Evolutionary conservation across 495 filamentous ascomycete genomes (phyloP).

Genomic region (Penicillium cataractarum): DNA sequence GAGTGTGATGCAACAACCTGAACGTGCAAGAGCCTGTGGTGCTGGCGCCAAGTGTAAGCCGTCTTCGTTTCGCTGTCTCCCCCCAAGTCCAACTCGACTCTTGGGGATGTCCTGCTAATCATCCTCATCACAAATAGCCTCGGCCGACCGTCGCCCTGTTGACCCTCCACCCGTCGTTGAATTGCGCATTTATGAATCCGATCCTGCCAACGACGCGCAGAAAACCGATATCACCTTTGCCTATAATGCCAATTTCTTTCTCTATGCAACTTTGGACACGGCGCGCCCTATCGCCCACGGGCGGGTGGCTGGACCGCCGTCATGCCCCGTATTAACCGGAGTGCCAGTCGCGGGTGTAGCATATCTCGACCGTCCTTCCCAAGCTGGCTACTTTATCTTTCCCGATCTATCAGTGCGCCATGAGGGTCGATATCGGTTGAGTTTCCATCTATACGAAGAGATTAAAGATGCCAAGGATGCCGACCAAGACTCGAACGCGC

Average conservation of each 20-base stretch:
- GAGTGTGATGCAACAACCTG: conserved; percentile 90
- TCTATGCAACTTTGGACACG: conserved; percentile 89
- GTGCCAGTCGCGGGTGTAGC: conserved; percentile 96
- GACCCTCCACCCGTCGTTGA: conserved; percentile 98
- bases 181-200: conserved; percentile 81
- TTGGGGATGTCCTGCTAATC: background rate
- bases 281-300: conserved; percentile 85
- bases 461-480: conserved; percentile 76
- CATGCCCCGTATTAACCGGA: conserved; percentile 86
- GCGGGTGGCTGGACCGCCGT: conserved; percentile 67
- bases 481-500: conserved; percentile 52
- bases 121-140: conserved; percentile 56
- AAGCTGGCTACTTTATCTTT: conserved; percentile 97
- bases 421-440: conserved; percentile 86
- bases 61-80: background rate
- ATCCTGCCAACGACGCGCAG: conserved; percentile 53
- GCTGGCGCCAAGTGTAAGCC: conserved; percentile 89
- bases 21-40: conserved; percentile 94
- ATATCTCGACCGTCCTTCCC: conserved; percentile 87
- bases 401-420: conserved; percentile 96
- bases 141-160: conserved; percentile 93
- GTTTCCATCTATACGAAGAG: conserved; percentile 92
- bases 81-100: background rate
- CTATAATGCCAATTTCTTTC: conserved; percentile 97
- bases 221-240: conserved; percentile 82